Evolutionary conservation across 345 rosid genomes (phyloP).

Genomic region (Eucalyptus viminalis): DNA sequence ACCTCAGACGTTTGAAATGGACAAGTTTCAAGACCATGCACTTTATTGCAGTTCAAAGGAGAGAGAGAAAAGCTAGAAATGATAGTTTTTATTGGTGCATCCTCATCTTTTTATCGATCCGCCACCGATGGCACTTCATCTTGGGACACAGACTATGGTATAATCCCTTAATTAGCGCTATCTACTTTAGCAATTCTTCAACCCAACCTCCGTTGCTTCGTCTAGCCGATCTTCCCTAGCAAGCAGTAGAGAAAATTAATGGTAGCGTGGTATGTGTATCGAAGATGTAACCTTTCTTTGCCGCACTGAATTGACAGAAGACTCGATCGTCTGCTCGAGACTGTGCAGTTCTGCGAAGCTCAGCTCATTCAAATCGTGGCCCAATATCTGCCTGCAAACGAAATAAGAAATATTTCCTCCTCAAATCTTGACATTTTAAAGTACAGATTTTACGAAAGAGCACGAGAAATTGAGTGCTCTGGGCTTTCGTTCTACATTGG

Average conservation of each 20-base stretch:
- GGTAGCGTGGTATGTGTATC: not conserved
- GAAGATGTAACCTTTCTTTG: constrained; percentile 22
- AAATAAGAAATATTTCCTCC: not conserved
- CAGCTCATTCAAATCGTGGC: constrained; percentile 32
- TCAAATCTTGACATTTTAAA: not conserved
- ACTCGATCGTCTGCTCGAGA: constrained; percentile 28
- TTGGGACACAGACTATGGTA: not conserved
- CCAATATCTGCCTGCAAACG: constrained; percentile 33
- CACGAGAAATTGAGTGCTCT: not conserved
- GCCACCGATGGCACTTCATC: not conserved
- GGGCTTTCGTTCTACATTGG: not conserved
- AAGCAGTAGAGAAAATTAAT: not conserved
- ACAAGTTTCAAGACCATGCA: not conserved
- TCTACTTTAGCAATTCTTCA: not conserved
- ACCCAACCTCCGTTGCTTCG: not conserved
- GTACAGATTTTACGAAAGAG: not conserved
- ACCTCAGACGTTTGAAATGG: not conserved
- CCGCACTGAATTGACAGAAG: constrained; percentile 17
- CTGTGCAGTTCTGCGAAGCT: constrained; percentile 16
- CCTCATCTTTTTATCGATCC: not conserved
- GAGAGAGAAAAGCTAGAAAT: not conserved
- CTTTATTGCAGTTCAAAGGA: not conserved
- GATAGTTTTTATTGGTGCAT: not conserved
- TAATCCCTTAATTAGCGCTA: not conserved
- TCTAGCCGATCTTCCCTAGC: not conserved